These are phyloP conservation scores for Naematelia encephala DNA, from an alignment of 768 basidiomycete genomes.

Conservation along the genomic window DNA sequence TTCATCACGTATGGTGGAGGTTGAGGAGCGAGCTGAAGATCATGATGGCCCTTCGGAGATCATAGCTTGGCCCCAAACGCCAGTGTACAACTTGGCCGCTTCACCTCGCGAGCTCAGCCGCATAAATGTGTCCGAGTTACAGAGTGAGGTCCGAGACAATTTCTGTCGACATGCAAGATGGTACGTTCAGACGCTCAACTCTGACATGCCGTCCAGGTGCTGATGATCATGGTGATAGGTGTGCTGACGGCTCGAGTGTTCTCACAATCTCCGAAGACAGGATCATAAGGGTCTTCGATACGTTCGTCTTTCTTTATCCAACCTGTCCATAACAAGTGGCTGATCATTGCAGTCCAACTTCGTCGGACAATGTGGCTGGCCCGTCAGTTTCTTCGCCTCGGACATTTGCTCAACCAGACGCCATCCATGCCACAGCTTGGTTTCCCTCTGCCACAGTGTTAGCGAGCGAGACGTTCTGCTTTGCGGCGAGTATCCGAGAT, in stretches of 20 bases:
- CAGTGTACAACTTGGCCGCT: conserved; percentile 18
- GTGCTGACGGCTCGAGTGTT: conserved; percentile 66
- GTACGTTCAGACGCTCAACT: conserved; percentile 46
- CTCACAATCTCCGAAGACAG: conserved; percentile 71
- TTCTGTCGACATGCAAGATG: conserved; percentile 62
- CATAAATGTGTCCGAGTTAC: neutral
- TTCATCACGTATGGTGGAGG: neutral
- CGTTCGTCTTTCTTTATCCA: conserved; percentile 53
- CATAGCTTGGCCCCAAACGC: conserved; percentile 17
- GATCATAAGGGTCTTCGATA: conserved; percentile 58
- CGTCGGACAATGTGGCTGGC: neutral
- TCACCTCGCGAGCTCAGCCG: neutral
- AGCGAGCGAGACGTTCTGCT: conserved; percentile 70
- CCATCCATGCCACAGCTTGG: conserved; percentile 78
- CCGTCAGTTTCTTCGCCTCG: conserved; percentile 10
- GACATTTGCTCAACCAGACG: conserved; percentile 59
- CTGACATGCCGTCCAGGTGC: neutral
- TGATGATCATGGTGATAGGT: conserved; percentile 57
- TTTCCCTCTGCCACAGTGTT: conserved; percentile 68
- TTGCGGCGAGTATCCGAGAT: conserved; percentile 77
- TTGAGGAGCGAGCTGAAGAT: neutral
- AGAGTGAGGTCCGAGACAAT: conserved; percentile 48
- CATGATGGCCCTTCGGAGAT: neutral
- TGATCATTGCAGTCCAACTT: neutral
- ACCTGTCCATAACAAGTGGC: conserved; percentile 1